These are phyloP conservation scores for Fusarium xylarioides DNA, from an alignment of 2,329 filamentous ascomycete genomes.

Conservation along the genomic window DNA sequence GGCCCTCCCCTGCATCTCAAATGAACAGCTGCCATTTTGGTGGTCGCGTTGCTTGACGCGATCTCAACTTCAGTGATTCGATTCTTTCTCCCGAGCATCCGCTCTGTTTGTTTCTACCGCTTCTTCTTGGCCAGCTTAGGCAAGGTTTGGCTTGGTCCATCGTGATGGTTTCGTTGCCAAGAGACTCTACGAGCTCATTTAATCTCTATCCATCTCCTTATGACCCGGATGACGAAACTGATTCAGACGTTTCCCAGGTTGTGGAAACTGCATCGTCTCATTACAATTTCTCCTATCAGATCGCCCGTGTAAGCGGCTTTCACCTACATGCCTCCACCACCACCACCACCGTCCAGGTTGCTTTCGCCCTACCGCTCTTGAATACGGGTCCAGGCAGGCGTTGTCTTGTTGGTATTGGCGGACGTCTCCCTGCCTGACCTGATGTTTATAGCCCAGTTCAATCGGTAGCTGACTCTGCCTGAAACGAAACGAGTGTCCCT, in stretches of 20 bases:
- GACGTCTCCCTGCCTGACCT: constrained; percentile 14
- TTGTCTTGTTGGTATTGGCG: constrained; percentile 1
- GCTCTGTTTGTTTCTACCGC: constrained; percentile 29
- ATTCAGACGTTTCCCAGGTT: neutral
- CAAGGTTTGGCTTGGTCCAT: constrained; percentile 1
- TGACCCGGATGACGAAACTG: constrained; percentile 2
- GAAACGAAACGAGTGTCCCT: constrained; percentile 33
- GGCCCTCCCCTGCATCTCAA: constrained; percentile 25
- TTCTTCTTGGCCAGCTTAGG: constrained; percentile 22
- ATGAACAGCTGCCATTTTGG: constrained; percentile 22
- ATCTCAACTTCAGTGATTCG: constrained; percentile 12
- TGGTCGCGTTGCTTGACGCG: constrained; percentile 4
- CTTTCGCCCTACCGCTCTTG: constrained; percentile 21
- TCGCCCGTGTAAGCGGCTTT: constrained; percentile 3
- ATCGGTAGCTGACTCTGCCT: constrained; percentile 31
- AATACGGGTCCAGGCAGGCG: constrained; percentile 1
- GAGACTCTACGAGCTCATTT: constrained; percentile 5
- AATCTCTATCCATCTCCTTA: constrained; percentile 13
- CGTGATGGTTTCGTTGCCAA: constrained; percentile 13
- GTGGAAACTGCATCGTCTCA: constrained; percentile 14
- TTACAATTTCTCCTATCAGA: constrained; percentile 7
- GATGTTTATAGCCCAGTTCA: constrained; percentile 19
- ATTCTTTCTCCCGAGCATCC: constrained; percentile 5
- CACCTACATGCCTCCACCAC: constrained; percentile 21
- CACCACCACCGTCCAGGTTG: constrained; percentile 23